phyloP scores from a whole-genome alignment of 1,284 basidiomycete genomes.

The Boletus austroedulis region DNA sequence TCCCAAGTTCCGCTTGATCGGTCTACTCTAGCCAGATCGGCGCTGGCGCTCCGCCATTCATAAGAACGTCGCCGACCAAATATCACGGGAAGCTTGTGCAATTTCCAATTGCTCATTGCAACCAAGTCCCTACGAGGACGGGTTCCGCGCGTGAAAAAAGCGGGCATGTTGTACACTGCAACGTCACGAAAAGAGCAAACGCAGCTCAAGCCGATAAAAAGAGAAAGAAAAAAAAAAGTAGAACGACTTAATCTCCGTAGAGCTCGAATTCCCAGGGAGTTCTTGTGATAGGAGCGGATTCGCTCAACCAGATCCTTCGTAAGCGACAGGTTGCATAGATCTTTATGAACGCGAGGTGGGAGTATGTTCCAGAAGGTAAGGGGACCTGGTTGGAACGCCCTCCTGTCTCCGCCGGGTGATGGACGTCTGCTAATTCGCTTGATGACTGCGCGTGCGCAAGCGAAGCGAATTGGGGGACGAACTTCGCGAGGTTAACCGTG shows the following conservation, averaged over 20 bases:
- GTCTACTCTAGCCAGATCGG: slow-evolving; percentile 25
- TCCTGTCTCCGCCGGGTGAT: slow-evolving; percentile 23
- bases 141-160: slow-evolving; percentile 16
- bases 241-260: slow-evolving; percentile 37
- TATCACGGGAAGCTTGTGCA: slow-evolving; percentile 13
- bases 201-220: slow-evolving; percentile 5
- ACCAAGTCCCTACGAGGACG: slow-evolving; percentile 17
- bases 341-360: slow-evolving; percentile 67
- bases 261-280: slow-evolving; percentile 74
- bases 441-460: slow-evolving; percentile 34
- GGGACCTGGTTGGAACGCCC: slow-evolving; percentile 20
- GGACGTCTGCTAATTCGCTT: slow-evolving; percentile 29
- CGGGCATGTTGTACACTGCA: slow-evolving; percentile 10
- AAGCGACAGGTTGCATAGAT: slow-evolving; percentile 82
- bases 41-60: slow-evolving; percentile 17
- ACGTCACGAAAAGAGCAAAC: slow-evolving; percentile 14
- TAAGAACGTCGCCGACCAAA: neutral
- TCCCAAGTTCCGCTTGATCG: slow-evolving; percentile 10
- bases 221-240: slow-evolving; percentile 6
- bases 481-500: slow-evolving; percentile 55
- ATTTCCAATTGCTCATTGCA: slow-evolving; percentile 26
- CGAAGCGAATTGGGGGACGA: slow-evolving; percentile 64
- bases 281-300: slow-evolving; percentile 43
- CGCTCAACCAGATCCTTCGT: slow-evolving; percentile 76
- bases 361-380: slow-evolving; percentile 59